These are phyloP conservation scores for Nakazawaea ernobii DNA, from an alignment of 805 yeast species.

Conservation along the genomic window DNA sequence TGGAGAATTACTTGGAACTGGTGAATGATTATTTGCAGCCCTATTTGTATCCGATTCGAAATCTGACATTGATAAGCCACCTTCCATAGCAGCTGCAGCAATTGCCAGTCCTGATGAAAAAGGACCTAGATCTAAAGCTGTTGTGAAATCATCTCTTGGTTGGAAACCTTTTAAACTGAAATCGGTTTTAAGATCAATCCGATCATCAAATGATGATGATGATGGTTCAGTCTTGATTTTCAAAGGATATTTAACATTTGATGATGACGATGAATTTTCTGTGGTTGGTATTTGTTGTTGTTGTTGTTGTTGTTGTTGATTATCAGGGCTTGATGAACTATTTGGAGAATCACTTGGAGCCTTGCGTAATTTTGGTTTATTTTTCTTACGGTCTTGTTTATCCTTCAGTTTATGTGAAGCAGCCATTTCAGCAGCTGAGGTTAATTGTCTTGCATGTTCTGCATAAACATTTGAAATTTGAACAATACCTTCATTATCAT, in stretches of 20 bases:
- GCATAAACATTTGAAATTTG: slow-evolving; percentile 29
- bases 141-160: slow-evolving; percentile 4
- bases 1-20: slow-evolving; percentile 9
- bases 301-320: neutral
- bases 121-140: slow-evolving; percentile 20
- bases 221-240: slow-evolving; percentile 1
- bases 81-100: slow-evolving; percentile 25
- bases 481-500: slow-evolving; percentile 20
- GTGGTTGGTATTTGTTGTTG: no score
- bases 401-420: slow-evolving; percentile 6
- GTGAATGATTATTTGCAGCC: slow-evolving; percentile 1
- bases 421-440: slow-evolving; percentile 1
- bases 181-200: neutral
- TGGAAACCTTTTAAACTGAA: slow-evolving; percentile 4
- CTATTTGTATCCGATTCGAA: slow-evolving; percentile 16
- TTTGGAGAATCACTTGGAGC: neutral
- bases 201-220: neutral
- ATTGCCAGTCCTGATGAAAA: slow-evolving; percentile 26
- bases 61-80: slow-evolving; percentile 23
- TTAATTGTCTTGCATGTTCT: slow-evolving; percentile 20
- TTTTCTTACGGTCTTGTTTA: neutral
- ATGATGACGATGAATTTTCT: neutral
- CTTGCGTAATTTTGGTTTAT: neutral
- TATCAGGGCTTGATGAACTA: slow-evolving; percentile 3
- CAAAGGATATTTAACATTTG: neutral